Evolutionary conservation across 116 monocot genomes (phyloP).

Genomic region (Dioscorea cayenensis): DNA sequence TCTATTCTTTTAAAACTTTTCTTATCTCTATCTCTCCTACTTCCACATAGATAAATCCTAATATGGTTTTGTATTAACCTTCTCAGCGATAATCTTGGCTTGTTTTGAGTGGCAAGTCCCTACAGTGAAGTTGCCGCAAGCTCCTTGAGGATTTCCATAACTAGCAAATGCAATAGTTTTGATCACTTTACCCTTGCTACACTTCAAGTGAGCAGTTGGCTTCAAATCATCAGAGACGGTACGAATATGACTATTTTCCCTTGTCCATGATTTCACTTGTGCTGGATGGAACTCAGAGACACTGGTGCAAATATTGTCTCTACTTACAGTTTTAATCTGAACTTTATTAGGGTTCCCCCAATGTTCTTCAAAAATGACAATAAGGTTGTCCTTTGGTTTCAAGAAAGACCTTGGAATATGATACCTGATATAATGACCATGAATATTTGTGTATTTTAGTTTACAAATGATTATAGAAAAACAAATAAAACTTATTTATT

Average conservation of each 20-base stretch:
- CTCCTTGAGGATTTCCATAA: slow-evolving; percentile 72
- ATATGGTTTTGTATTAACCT: slow-evolving; percentile 24
- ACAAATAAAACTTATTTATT: not conserved
- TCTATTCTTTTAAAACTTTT: no score
- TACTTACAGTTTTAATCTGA: slow-evolving; percentile 40
- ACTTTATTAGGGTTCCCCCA: slow-evolving; percentile 59
- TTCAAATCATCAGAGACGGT: slow-evolving; percentile 29
- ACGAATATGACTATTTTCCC: slow-evolving; percentile 32
- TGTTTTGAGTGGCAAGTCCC: slow-evolving; percentile 58
- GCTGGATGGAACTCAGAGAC: slow-evolving; percentile 60
- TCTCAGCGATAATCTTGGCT: slow-evolving; percentile 39
- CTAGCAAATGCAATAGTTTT: slow-evolving; percentile 55
- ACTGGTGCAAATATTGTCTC: slow-evolving; percentile 73
- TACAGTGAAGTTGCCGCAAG: slow-evolving; percentile 51
- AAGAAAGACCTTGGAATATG: slow-evolving; percentile 66
- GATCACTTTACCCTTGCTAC: slow-evolving; percentile 49
- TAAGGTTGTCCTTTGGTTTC: slow-evolving; percentile 46
- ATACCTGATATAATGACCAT: slow-evolving; percentile 32
- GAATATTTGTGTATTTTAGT: not conserved
- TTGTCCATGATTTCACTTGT: slow-evolving; percentile 34
- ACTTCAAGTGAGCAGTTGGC: slow-evolving; percentile 40
- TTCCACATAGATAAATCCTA: no score
- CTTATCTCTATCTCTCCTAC: not conserved
- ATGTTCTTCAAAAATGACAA: slow-evolving; percentile 73
- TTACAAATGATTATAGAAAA: not conserved